phyloP scores from a whole-genome alignment of 345 rosid species.

The Eucalyptus sp. region DNA sequence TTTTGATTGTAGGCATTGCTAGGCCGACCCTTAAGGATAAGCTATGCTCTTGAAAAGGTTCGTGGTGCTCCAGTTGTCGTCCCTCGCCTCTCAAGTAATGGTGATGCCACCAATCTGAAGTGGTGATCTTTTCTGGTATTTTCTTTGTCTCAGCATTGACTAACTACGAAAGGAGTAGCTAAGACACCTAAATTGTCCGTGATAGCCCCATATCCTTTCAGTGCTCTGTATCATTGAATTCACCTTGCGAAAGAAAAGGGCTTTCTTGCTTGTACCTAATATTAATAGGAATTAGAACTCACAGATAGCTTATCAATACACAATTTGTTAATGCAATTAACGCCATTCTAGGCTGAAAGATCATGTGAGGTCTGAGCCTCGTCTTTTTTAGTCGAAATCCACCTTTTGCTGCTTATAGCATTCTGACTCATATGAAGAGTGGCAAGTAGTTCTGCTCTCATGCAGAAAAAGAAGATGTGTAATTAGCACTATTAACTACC shows the following conservation, averaged over 20 bases:
- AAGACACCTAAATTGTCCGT: not conserved
- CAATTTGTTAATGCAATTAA: not conserved
- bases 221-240: not conserved
- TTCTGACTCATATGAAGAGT: not conserved
- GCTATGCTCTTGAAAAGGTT: slow-evolving; percentile 60
- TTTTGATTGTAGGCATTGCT: slow-evolving; percentile 46
- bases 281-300: not conserved
- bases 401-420: not conserved
- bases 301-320: not conserved
- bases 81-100: slow-evolving; percentile 36
- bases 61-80: slow-evolving; percentile 81
- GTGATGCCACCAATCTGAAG: not conserved
- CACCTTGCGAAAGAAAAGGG: not conserved
- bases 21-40: slow-evolving; percentile 75
- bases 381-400: not conserved
- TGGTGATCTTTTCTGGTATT: not conserved
- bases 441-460: not conserved
- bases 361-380: not conserved
- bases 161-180: not conserved
- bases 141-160: not conserved
- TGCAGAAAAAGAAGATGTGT: not conserved
- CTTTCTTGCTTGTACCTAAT: not conserved
- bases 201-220: not conserved
- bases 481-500: not conserved
- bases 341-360: not conserved